Evolutionary conservation across 331 rosid species (phyloP), one percentile per base, ranked within the genome.

Genomic region (Erythrophleum ivorense): DNA sequence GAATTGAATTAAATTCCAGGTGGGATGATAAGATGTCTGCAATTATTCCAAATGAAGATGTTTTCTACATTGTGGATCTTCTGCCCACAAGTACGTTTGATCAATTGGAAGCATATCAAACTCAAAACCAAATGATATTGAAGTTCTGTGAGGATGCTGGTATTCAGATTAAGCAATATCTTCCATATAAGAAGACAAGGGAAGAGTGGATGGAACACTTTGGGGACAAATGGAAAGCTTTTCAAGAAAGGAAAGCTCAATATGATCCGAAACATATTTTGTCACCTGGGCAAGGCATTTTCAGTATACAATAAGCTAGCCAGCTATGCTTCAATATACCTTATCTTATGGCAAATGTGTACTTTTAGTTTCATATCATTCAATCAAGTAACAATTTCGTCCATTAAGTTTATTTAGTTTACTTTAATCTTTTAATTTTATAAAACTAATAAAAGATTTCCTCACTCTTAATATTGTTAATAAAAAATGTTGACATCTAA

Each of bases 281-380:
- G 68, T 81, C 98, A 13, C 97, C 98, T 0, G 99, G 98, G 57
- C 99, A 95, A 77, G 81, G 82, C 75, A 88, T 95, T 84, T 93
- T 93, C 82, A 81, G 84, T 79, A 1, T 15, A 15, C 19, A 52
- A 52, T 52, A 52, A 52, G 46, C 12, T 49, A 2, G 40, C 40
- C 5, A 36, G 40, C 40, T 36, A 36, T 2, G 40, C 40, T 36
- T 36, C 40, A 36, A 36, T 36, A 36, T 36, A 36, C 40, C 40
- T 36, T 36, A 36, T 36, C 29, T 24, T 24, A 24, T 24, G 29
- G 29, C 29, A 24, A 24, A 24, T 24, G 29, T 24, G 29, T 24
- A 24, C 29, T 24, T 24, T 24, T 24, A 24, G 29, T 24, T 24
- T 24, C 29, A 24, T 24, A 24, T 24, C 29, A 24, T 24, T 24